Evolutionary conservation across 2,329 filamentous ascomycete genomes (phyloP).

Genomic region (Fusarium sp.): DNA sequence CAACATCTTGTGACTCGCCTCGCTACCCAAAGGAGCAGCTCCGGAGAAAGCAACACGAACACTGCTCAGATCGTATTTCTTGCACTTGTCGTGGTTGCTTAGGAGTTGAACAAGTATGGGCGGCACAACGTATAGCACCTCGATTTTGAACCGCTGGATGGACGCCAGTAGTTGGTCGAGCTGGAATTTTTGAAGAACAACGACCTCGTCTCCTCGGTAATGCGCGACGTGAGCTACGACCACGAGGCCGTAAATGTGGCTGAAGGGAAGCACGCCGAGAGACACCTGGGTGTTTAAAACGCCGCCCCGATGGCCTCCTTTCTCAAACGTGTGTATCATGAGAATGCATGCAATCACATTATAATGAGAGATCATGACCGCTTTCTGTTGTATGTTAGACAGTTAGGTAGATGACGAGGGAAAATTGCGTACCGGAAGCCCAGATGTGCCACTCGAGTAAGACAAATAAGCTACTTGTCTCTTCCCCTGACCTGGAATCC

Average conservation of each 20-base stretch:
- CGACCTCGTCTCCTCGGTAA: slow-evolving; percentile 77
- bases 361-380: slow-evolving; percentile 83
- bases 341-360: slow-evolving; percentile 83
- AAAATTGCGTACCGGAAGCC: slow-evolving; percentile 67
- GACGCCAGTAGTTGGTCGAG: slow-evolving; percentile 65
- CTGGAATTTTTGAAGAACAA: slow-evolving; percentile 82
- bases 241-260: slow-evolving; percentile 83
- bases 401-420: fast-evolving
- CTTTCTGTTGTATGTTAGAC: slow-evolving; percentile 65
- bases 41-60: slow-evolving; percentile 26
- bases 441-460: slow-evolving; percentile 84
- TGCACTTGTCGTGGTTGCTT: slow-evolving; percentile 6
- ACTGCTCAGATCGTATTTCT: slow-evolving; percentile 25
- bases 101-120: slow-evolving; percentile 29
- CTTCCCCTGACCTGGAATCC: slow-evolving; percentile 72
- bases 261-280: slow-evolving; percentile 79
- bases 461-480: slow-evolving; percentile 79
- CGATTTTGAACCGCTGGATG: slow-evolving; percentile 28
- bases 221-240: slow-evolving; percentile 73
- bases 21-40: slow-evolving; percentile 77
- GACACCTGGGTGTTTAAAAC: slow-evolving; percentile 55
- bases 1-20: slow-evolving; percentile 73
- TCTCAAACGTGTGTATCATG: slow-evolving; percentile 64
- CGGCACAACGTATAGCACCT: slow-evolving; percentile 28
- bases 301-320: slow-evolving; percentile 46